Evolutionary conservation across 441 rosid genomes (phyloP).

Genomic region (Melastoma candidum): DNA sequence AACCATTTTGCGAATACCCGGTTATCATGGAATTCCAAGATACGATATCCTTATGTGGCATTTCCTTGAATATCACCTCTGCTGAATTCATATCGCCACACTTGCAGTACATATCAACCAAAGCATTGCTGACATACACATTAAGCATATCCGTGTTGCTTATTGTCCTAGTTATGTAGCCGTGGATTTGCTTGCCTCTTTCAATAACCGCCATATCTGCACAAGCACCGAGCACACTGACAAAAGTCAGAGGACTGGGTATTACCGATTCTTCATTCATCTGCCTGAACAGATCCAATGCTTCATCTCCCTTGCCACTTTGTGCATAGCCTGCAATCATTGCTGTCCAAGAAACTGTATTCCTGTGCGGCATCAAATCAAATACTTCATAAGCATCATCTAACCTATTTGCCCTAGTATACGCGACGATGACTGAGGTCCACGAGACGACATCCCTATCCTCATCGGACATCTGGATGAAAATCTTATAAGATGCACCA

Average conservation of each 20-base stretch:
- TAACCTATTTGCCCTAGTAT: conserved; percentile 20
- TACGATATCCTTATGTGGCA: conserved; percentile 29
- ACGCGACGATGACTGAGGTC: conserved; percentile 36
- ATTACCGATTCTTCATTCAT: conserved; percentile 31
- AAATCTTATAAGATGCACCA: conserved; percentile 14
- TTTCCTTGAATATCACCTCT: conserved; percentile 23
- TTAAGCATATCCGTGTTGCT: conserved; percentile 19
- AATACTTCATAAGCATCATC: conserved; percentile 30
- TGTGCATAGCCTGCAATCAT: conserved; percentile 33
- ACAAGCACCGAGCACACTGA: conserved; percentile 38
- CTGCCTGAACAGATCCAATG: conserved; percentile 30
- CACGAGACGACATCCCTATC: conserved; percentile 36
- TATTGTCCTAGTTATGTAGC: conserved; percentile 25
- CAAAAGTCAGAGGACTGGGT: conserved; percentile 39
- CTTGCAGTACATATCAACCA: conserved; percentile 37
- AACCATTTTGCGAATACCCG: conserved; percentile 26
- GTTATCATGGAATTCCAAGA: conserved; percentile 42
- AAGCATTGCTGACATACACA: conserved; percentile 27
- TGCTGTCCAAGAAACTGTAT: conserved; percentile 41
- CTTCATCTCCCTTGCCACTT: conserved; percentile 25
- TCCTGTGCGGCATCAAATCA: conserved; percentile 29
- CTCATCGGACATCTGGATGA: conserved; percentile 23
- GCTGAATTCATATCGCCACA: conserved; percentile 35
- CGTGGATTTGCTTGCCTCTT: conserved; percentile 39
- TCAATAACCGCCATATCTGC: conserved; percentile 35